Conservation (phyloP, 1,284 basidiomycete species). For the Ustilago esculenta region DNA sequence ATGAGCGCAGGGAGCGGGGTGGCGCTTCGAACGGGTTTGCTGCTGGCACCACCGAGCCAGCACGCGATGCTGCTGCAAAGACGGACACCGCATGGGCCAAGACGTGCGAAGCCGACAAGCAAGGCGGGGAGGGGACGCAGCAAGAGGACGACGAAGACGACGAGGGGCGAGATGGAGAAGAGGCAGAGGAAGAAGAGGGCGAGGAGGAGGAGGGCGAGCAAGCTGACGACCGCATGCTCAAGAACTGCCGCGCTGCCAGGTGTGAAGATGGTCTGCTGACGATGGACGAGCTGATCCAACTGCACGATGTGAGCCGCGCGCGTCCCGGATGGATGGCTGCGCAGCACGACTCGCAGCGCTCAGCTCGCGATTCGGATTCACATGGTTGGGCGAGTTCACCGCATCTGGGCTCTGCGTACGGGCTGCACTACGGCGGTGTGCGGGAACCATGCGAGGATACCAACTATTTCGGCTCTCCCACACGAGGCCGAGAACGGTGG, state of each 20-base stretch:
- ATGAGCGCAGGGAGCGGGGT: constrained; percentile 68
- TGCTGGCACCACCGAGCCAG: constrained; percentile 54
- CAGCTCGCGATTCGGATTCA: too few relatives aligned
- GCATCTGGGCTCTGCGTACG: constrained; percentile 41
- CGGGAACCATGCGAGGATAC: constrained; percentile 27
- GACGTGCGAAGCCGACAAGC: background rate
- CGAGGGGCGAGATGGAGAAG: constrained; percentile 13
- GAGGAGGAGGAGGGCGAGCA: constrained; percentile 32
- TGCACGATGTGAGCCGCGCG: constrained; percentile 70
- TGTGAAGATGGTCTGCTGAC: constrained; percentile 78
- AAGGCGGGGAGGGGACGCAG: constrained; percentile 5
- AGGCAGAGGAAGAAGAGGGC: constrained; percentile 18
- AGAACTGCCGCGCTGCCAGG: constrained; percentile 76
- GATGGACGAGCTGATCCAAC: constrained; percentile 72
- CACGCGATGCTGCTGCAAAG: constrained; percentile 39
- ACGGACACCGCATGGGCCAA: constrained; percentile 63
- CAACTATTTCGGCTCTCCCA: constrained; percentile 52
- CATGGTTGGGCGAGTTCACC: background rate
- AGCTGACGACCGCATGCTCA: constrained; percentile 74
- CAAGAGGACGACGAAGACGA: constrained; percentile 37
- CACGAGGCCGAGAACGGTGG: constrained; percentile 54
- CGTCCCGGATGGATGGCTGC: constrained; percentile 6
- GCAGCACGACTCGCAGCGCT: background rate
- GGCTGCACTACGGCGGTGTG: constrained; percentile 70
- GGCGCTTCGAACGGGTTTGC: constrained; percentile 38